phyloP scores from a whole-genome alignment of 2,329 filamentous ascomycete species.

The Dactylonectria macrodidyma region DNA sequence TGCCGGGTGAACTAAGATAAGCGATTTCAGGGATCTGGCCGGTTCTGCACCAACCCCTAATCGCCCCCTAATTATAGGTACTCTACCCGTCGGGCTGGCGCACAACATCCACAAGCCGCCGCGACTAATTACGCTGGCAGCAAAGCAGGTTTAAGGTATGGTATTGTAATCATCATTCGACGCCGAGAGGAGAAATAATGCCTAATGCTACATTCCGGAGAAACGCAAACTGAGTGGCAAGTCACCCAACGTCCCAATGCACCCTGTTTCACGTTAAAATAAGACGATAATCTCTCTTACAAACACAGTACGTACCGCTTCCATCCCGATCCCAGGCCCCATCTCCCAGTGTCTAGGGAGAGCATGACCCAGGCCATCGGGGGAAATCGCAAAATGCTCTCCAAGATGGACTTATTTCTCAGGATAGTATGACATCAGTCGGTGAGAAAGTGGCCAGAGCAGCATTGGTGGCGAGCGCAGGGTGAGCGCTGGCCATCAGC shows the following conservation, averaged over 20 bases:
- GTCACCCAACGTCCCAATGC: slow-evolving; percentile 4
- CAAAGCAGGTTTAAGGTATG: not conserved
- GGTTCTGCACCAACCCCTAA: too few relatives aligned
- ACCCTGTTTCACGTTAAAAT: slow-evolving; percentile 16
- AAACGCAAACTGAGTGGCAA: not conserved
- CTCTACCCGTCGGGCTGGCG: not conserved
- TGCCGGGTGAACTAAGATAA: slow-evolving; percentile 7
- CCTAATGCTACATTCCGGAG: not conserved
- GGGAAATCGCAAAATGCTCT: slow-evolving; percentile 4
- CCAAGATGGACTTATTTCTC: slow-evolving; percentile 10
- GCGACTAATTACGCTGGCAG: not conserved
- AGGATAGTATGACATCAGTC: slow-evolving; percentile 21
- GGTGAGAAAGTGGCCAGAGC: slow-evolving; percentile 19
- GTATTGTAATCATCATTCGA: not conserved
- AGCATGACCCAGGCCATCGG: slow-evolving; percentile 1
- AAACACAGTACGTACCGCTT: not conserved
- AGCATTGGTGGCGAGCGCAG: not conserved
- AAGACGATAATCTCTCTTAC: slow-evolving; percentile 9
- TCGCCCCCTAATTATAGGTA: not conserved
- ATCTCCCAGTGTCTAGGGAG: too few relatives aligned
- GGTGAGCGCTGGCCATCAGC: slow-evolving; percentile 7
- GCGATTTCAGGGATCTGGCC: slow-evolving; percentile 7
- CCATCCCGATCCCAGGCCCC: not conserved
- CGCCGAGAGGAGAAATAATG: not conserved
- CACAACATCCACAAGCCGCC: not conserved